Conservation (phyloP, 2,329 filamentous ascomycete genomes). For the Colletotrichum sp. region DNA sequence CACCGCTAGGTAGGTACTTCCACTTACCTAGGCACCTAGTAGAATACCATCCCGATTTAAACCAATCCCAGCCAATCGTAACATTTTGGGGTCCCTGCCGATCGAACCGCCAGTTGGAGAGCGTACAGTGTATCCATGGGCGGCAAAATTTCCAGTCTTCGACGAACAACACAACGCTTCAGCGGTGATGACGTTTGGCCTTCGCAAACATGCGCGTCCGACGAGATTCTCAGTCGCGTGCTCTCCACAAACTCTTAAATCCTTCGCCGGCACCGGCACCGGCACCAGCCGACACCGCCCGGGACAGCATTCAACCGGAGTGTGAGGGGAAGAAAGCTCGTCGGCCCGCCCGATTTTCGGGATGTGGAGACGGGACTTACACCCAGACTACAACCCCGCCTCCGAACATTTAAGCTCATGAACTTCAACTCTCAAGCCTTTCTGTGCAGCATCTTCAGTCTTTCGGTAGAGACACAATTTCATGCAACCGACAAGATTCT, state of each 20-base stretch:
- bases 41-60: background rate
- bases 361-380: slow-evolving; percentile 17
- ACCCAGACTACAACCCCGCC: slow-evolving; percentile 9
- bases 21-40: background rate
- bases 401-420: background rate
- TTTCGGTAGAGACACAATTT: background rate
- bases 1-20: background rate
- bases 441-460: background rate
- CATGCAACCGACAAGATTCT: background rate
- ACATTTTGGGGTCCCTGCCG: background rate
- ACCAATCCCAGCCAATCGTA: background rate
- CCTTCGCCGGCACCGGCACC: background rate
- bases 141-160: background rate
- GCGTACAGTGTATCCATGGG: background rate
- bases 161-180: background rate
- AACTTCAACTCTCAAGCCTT: background rate
- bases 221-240: background rate
- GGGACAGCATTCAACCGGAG: slow-evolving; percentile 21
- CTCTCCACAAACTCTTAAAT: background rate
- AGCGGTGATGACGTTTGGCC: background rate
- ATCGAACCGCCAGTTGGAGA: background rate
- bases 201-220: background rate
- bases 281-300: background rate
- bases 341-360: slow-evolving; percentile 20
- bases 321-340: background rate